Percentiles rank a stretch among this genome's conserved stretches.
Evolutionary conservation across 108 stramenopile genomes (phyloP).

Genomic region (Conticribra guillardii): DNA sequence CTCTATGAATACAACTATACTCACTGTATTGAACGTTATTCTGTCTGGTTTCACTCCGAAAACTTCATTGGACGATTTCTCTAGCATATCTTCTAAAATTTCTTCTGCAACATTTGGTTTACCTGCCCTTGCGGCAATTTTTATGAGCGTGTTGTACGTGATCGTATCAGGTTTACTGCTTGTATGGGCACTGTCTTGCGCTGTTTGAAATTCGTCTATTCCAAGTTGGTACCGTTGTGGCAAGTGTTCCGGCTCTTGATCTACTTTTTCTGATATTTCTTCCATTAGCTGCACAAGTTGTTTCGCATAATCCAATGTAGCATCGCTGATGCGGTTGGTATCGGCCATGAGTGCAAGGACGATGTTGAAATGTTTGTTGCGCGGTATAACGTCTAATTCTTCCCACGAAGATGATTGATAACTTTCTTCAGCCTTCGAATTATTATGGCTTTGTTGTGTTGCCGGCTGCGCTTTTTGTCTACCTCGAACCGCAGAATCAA

Average conservation of each 20-base stretch:
- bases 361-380: conserved; percentile 42
- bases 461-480: too few species aligned
- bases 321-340: background rate
- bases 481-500: background rate
- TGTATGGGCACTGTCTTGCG: conserved; percentile 4
- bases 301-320: conserved; percentile 23
- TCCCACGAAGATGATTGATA: too few species aligned
- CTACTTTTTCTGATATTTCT: background rate
- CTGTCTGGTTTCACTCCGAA: conserved; percentile 34
- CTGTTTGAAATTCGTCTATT: background rate
- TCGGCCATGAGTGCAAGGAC: conserved; percentile 35
- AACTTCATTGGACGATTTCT: conserved; percentile 17
- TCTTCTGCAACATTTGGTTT: conserved; percentile 33
- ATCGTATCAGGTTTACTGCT: conserved; percentile 40
- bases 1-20: background rate
- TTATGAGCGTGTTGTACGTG: conserved; percentile 54
- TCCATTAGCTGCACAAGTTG: conserved; percentile 33
- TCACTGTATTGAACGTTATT: conserved; percentile 46
- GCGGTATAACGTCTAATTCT: conserved; percentile 29
- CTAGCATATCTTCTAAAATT: conserved; percentile 44
- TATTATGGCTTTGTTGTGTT: too few species aligned
- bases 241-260: too few species aligned
- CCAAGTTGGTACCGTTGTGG: conserved; percentile 14
- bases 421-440: too few species aligned
- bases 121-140: conserved; percentile 33